Conservation (phyloP, 306 rosid species). For the Cicer judaicum region DNA sequence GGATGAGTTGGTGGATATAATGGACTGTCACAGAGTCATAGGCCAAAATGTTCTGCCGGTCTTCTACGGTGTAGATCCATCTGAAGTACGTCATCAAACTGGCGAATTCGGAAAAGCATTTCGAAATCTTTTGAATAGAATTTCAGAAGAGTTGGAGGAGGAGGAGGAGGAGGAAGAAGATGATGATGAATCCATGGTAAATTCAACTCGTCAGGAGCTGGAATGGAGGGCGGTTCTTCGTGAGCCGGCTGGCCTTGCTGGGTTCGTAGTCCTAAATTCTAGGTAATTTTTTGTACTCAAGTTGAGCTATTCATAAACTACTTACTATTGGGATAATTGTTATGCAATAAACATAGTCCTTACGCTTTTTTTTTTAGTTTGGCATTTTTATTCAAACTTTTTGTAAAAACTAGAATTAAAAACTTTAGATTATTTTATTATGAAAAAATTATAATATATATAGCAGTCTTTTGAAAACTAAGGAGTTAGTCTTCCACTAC, state of each 20-base stretch:
- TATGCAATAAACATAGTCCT: too few relatives aligned
- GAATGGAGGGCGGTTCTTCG: neutral
- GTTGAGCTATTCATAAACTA: too few relatives aligned
- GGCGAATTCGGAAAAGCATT: neutral
- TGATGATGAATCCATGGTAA: too few relatives aligned
- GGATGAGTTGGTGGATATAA: neutral
- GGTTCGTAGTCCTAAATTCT: neutral
- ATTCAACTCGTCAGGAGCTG: too few relatives aligned
- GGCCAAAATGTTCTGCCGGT: conserved; percentile 10
- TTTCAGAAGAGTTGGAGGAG: neutral
- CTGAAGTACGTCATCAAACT: neutral
- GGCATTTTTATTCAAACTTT: too few relatives aligned
- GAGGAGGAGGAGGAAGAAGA: neutral
- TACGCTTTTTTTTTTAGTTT: too few relatives aligned
- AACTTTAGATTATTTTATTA: too few relatives aligned
- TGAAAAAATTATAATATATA: too few relatives aligned
- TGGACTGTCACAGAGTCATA: neutral
- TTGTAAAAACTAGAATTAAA: too few relatives aligned
- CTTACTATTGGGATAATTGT: too few relatives aligned
- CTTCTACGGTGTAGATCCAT: conserved; percentile 9
- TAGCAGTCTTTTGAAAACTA: too few relatives aligned
- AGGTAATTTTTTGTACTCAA: neutral
- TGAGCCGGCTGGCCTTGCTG: neutral
- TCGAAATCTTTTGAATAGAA: neutral
- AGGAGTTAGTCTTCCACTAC: too few relatives aligned